These are phyloP conservation scores for Eimeria sp. DNA, from an alignment of 169 alveolate species.

Conservation along the genomic window DNA sequence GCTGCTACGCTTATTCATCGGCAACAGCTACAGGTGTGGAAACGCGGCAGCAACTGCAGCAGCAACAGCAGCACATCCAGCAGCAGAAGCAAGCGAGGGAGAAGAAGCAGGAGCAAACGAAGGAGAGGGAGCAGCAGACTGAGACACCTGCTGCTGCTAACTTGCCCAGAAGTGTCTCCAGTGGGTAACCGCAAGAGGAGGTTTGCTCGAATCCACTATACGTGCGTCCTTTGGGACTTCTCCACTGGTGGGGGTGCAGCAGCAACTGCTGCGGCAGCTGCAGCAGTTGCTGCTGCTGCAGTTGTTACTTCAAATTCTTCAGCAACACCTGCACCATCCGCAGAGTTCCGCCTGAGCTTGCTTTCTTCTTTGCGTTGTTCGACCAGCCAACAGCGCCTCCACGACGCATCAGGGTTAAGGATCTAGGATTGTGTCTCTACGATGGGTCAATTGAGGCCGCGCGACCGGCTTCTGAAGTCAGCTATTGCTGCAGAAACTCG, in stretches of 20 bases:
- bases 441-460: conserved; percentile 90
- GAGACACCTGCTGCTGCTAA: neutral
- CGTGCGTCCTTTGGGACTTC: neutral
- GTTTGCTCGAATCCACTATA: neutral
- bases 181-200: neutral
- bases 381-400: neutral
- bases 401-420: neutral
- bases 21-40: neutral
- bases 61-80: neutral
- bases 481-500: conserved; percentile 90
- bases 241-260: neutral
- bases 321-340: neutral
- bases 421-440: neutral
- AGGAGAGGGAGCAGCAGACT: neutral
- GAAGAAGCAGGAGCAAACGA: neutral
- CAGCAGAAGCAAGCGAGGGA: neutral
- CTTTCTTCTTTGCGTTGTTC: neutral
- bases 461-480: conserved; percentile 89
- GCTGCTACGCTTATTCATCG: neutral
- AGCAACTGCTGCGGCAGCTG: conserved; percentile 9
- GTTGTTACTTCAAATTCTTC: neutral
- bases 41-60: neutral
- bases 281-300: neutral
- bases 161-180: neutral
- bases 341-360: neutral